A percentile compares a stretch with the other conserved stretches of the same genome.
These are phyloP conservation scores for Phytophthora tubulina DNA, from an alignment of 352 stramenopile species.

Conservation along the genomic window DNA sequence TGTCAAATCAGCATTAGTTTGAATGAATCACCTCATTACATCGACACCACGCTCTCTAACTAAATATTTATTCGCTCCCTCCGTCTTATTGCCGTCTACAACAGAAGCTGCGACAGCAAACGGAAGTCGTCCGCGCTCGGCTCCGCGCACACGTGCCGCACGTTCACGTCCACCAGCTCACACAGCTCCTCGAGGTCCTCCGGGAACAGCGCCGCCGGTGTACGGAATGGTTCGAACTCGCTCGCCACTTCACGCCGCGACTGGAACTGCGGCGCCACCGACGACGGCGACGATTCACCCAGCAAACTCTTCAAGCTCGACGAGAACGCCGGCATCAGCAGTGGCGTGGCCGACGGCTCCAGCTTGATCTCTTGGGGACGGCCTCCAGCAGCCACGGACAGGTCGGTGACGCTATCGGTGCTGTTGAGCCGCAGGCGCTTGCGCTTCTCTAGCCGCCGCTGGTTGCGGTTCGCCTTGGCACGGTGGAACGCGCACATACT, in stretches of 20 bases:
- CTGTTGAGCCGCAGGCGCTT: slow-evolving; percentile 38
- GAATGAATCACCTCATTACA: background rate
- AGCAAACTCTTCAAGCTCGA: slow-evolving; percentile 14
- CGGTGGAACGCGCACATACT: slow-evolving; percentile 71
- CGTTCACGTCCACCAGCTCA: slow-evolving; percentile 44
- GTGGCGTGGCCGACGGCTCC: slow-evolving; percentile 7
- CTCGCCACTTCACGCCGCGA: slow-evolving; percentile 38
- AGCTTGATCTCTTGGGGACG: slow-evolving; percentile 12
- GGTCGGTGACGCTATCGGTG: slow-evolving; percentile 8
- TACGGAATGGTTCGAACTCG: slow-evolving; percentile 48
- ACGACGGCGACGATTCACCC: background rate
- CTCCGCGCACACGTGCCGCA: slow-evolving; percentile 10
- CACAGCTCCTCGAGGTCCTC: slow-evolving; percentile 52
- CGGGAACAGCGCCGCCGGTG: slow-evolving; percentile 42
- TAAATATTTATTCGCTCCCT: too few relatives aligned
- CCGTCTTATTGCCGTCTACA: too few relatives aligned
- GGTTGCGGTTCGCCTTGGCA: slow-evolving; percentile 65
- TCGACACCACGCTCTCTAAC: background rate
- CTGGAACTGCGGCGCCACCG: slow-evolving; percentile 3
- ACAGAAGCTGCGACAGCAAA: too few relatives aligned
- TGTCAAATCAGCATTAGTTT: too few relatives aligned
- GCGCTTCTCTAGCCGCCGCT: slow-evolving; percentile 59
- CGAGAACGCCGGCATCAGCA: slow-evolving; percentile 17
- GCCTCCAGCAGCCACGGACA: background rate
- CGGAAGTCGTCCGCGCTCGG: background rate